phyloP scores from a whole-genome alignment of 306 rosid species.

The Erythrophleum fordii region DNA sequence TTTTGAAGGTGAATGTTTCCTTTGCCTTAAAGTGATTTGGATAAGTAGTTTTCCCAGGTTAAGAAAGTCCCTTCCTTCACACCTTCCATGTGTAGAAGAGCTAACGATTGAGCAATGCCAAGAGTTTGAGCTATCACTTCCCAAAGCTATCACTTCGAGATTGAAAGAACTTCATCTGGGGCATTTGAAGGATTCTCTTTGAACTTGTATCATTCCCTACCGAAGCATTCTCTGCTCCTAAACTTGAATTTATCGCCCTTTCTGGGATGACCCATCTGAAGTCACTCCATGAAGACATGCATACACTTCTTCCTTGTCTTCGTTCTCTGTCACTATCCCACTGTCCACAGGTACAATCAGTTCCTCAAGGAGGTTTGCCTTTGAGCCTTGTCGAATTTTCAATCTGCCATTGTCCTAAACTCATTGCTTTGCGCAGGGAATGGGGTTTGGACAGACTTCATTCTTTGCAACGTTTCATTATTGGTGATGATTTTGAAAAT shows the following conservation, averaged over 20 bases:
- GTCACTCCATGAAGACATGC: too few species aligned
- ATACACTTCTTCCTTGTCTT: neutral
- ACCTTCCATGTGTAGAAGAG: neutral
- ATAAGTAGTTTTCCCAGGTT: neutral
- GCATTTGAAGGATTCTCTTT: neutral
- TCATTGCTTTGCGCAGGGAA: too few species aligned
- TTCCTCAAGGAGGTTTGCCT: neutral
- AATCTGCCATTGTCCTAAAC: too few species aligned
- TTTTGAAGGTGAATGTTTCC: too few species aligned
- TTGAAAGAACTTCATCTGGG: neutral
- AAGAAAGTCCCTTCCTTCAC: neutral
- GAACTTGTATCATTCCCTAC: neutral
- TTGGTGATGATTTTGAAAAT: too few species aligned
- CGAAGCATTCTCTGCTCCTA: conserved; percentile 4
- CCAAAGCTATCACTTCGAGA: neutral
- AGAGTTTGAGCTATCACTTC: neutral
- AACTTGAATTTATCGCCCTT: too few species aligned
- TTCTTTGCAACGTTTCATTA: too few species aligned
- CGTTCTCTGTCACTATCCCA: conserved; percentile 13
- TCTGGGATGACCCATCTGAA: too few species aligned
- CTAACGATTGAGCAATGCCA: neutral
- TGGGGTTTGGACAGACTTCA: too few species aligned
- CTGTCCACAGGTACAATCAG: neutral
- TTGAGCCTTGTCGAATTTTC: too few species aligned
- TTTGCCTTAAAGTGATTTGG: too few species aligned